Evolutionary conservation across 345 rosid species (phyloP), one percentile per base, ranked within the genome.

Genomic region (Citrus trifoliata): DNA sequence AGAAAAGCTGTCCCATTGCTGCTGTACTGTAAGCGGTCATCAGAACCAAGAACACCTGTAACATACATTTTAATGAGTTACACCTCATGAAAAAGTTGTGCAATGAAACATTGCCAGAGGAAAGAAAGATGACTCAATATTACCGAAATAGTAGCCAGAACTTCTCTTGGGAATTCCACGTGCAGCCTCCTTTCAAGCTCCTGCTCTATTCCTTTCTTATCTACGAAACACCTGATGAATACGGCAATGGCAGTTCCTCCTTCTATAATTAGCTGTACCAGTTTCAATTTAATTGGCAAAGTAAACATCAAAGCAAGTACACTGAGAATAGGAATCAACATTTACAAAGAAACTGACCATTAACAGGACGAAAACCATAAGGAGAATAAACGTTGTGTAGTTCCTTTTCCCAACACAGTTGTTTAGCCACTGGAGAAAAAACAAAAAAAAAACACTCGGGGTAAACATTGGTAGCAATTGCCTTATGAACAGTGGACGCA

Each of bases 1-100:
- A 85, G 88, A 96, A 93, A 78, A 96, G 98, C 83, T 96, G 98
- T 35, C 98, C 97, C 91, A 96, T 88, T 46, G 98, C 99, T 5
- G 98, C 99, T 1, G 98, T 84, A 63, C 99, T 90, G 75, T 93
- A 96, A 68, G 92, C 90, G 16, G 97, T 90, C 80, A 96, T 84
- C 71, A 93, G 83, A 62, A 90, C 89, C 86, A 96, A 69, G 79
- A 94, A 12, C 77, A 94, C 84, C 98, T 96, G 90, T 56, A 76
- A 76, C 37, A 73, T 71, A 76, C 37, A 73, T 71, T 37, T 75
- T 40, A 61, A 79, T 38, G 66, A 79, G 33, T 74, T 70, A 32
- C 77, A 76, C 63, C 73, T 53, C 71, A 77, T 27, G 56, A 55
- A 35, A 62, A 75, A 22, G 58, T 27, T 22, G 48, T 37, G 21